Percentiles rank a stretch among this genome's conserved stretches.
phyloP scores from a whole-genome alignment of 1,284 basidiomycete genomes.

The Malassezia nana region DNA sequence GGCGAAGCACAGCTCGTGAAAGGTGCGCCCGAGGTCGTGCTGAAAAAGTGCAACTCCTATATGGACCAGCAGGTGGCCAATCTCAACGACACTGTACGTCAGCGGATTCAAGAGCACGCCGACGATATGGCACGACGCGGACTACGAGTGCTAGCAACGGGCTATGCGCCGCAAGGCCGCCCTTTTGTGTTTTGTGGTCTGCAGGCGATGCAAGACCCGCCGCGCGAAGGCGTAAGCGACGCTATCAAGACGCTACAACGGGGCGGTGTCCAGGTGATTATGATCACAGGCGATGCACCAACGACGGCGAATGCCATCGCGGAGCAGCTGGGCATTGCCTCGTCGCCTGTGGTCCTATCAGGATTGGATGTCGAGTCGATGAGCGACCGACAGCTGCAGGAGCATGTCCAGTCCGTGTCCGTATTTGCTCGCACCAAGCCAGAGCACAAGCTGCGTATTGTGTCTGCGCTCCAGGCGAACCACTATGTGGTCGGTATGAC shows the following conservation, averaged over 20 bases:
- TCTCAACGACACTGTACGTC: constrained; percentile 61
- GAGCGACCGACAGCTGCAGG: constrained; percentile 67
- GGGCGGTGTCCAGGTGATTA: constrained; percentile 85
- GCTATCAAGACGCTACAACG: constrained; percentile 68
- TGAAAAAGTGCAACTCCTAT: constrained; percentile 75
- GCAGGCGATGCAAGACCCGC: constrained; percentile 90
- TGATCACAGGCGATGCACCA: constrained; percentile 95
- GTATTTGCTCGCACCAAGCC: constrained; percentile 93
- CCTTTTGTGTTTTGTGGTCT: constrained; percentile 81
- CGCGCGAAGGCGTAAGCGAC: constrained; percentile 80
- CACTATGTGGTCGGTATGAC: constrained; percentile 94
- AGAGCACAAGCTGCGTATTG: constrained; percentile 92
- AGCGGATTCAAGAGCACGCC: constrained; percentile 62
- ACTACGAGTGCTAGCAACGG: constrained; percentile 78
- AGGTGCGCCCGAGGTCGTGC: constrained; percentile 77
- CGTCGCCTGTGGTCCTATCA: constrained; percentile 55
- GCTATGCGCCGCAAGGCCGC: constrained; percentile 58
- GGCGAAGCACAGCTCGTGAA: constrained; percentile 60
- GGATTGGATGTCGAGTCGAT: constrained; percentile 70
- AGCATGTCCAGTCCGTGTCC: constrained; percentile 67
- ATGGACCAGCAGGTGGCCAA: constrained; percentile 69
- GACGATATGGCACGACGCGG: constrained; percentile 64
- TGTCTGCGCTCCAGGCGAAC: constrained; percentile 77
- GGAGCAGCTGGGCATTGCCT: constrained; percentile 66
- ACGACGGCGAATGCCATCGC: constrained; percentile 83